A percentile compares a stretch with the other conserved stretches of the same genome.
phyloP scores from a whole-genome alignment of 345 rosid genomes.

The Linum lewisii region DNA sequence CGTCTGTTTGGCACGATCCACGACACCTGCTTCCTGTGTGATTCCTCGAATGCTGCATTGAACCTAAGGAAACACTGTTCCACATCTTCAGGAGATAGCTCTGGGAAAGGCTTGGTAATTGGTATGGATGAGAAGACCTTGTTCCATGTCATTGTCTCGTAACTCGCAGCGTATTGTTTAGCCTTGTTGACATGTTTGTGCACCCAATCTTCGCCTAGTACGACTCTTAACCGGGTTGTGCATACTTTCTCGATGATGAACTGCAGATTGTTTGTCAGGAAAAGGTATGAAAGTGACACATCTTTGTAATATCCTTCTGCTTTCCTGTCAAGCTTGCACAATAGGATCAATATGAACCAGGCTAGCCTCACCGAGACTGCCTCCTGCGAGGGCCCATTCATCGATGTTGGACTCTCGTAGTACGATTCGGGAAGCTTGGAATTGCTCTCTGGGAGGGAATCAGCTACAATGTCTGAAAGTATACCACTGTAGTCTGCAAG shows the following conservation, averaged over 20 bases:
- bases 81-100: conserved; percentile 11
- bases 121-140: neutral
- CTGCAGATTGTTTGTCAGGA: neutral
- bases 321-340: neutral
- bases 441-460: neutral
- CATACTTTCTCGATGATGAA: neutral
- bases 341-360: neutral
- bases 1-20: conserved; percentile 15
- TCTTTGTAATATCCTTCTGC: neutral
- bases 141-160: neutral
- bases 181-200: neutral
- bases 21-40: conserved; percentile 14
- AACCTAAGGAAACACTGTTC: conserved; percentile 13
- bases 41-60: conserved; percentile 20
- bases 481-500: conserved; percentile 14
- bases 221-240: neutral
- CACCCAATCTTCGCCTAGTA: neutral
- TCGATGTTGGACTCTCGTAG: conserved; percentile 12
- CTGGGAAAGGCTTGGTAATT: neutral
- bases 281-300: neutral
- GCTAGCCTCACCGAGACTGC: conserved; percentile 14
- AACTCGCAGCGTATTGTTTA: neutral
- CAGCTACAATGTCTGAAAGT: conserved; percentile 13
- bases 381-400: neutral
- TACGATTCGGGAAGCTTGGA: conserved; percentile 11